Evolutionary conservation across 1,139 yeast genomes (phyloP), one percentile per base, ranked within the genome.

Genomic region (Diutina rugosa): DNA sequence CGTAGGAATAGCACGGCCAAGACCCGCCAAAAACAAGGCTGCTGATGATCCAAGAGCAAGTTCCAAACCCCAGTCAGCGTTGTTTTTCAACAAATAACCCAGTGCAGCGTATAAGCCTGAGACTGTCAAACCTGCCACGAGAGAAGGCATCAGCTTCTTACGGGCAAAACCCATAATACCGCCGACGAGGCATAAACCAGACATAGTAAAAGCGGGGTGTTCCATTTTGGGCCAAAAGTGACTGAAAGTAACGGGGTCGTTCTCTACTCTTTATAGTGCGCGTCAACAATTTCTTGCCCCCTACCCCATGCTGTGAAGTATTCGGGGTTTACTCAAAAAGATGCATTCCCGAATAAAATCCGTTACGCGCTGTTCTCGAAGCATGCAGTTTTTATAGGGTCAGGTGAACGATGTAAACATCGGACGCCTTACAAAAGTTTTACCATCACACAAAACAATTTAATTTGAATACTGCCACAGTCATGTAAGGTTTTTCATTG

Each of bases 11-110:
- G 91, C 82, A 63, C 98, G 79, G 26, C 82, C 79, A 18, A 86
- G 63, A 9, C 95, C 91, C 28, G 93, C 90, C 51, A 78, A 79
- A 14, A 85, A 69, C 62, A 90, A 76, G 12, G 86, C 65, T 0
- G 82, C 65, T 28, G 95, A 85, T 1, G 91, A 80, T 9, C 84
- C 87, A 57, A 90, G 72, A 0, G 97, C 96, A 51, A 87, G 67
- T 67, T 88, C 93, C 61, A 90, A 76, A 44, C 97, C 97, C 72
- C 81, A 82, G 66, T 87, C 90, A 59, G 82, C 84, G 67, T 89
- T 88, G 59, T 84, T 73, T 61, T 81, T 79, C 61, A 89, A 74
- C 62, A 90, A 75, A 69, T 88, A 87, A 45, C 96, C 97, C 1
- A 96, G 86, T 58, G 77, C 67, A 26, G 90, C 95, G 68, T 84